Evolutionary conservation across 495 filamentous ascomycete species (phyloP).

Genomic region (Hyaloscypha bicolor): DNA sequence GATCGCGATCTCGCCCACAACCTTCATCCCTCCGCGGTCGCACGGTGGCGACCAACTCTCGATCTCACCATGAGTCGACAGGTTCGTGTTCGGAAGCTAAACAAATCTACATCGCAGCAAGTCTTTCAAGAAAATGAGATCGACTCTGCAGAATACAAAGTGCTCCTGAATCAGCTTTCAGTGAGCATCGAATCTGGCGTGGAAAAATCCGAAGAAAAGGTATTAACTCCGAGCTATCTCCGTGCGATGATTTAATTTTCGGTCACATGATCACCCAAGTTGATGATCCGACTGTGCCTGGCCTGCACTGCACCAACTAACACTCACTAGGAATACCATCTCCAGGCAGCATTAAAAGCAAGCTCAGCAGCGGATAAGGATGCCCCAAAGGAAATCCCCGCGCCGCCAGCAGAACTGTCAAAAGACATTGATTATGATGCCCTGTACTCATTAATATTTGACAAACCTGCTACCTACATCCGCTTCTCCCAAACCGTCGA

Average conservation of each 20-base stretch:
- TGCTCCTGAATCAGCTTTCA: constrained; percentile 41
- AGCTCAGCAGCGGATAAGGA: constrained; percentile 72
- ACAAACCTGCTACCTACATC: constrained; percentile 89
- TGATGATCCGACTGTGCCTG: constrained; percentile 34
- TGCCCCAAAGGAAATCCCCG: constrained; percentile 78
- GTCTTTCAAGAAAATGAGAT: constrained; percentile 89
- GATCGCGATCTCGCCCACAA: constrained; percentile 27
- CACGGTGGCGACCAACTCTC: neutral
- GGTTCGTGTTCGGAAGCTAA: constrained; percentile 83
- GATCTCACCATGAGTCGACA: constrained; percentile 5
- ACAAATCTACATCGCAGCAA: constrained; percentile 79
- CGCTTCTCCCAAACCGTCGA: constrained; percentile 98
- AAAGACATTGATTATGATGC: constrained; percentile 82
- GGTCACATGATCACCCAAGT: constrained; percentile 18
- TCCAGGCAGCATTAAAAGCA: constrained; percentile 87
- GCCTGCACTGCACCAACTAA: constrained; percentile 23
- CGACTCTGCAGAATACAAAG: constrained; percentile 66
- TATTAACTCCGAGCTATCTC: constrained; percentile 61
- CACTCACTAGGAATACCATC: constrained; percentile 87
- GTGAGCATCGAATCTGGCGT: constrained; percentile 91
- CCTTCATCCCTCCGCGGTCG: neutral
- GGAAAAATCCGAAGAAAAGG: constrained; percentile 94
- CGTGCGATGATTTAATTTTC: neutral
- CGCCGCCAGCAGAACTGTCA: constrained; percentile 75
- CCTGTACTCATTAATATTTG: constrained; percentile 77